Evolutionary conservation across 129 eudicot genomes (phyloP).

Genomic region (Helianthus annuus): HanXRQr2.0-SUNRISE NC_035443.2:177268017-177268516

Average conservation of each 20-base stretch:
- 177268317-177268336: neutral
- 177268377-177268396: constrained; percentile 22
- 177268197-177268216: too few relatives aligned
- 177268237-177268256: too few relatives aligned
- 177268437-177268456: constrained; percentile 57
- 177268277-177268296: too few relatives aligned
- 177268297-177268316: neutral
- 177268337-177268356: neutral
- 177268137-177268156: too few relatives aligned
- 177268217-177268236: too few relatives aligned
- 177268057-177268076: too few relatives aligned
- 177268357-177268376: neutral
- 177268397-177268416: constrained; percentile 77
- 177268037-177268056: too few relatives aligned
- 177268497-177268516: neutral
- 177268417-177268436: constrained; percentile 53
- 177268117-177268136: neutral
- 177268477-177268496: constrained; percentile 4
- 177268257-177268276: too few relatives aligned
- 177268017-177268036: too few relatives aligned
- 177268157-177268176: too few relatives aligned
- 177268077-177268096: neutral
- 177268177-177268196: too few relatives aligned
- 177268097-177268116: neutral
- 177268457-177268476: constrained; percentile 57